phyloP scores from a whole-genome alignment of 176 grass and related monocot species.

The Triticum aestivum region IWGSC_CS_RefSeq_v2.1 NC_057807.1:11359632-11360131 shows the following conservation, averaged over 20 bases:
- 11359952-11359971: constrained; percentile 1
- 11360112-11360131: constrained; percentile 25
- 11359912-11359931: neutral
- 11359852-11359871: constrained; percentile 65
- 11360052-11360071: neutral
- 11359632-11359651: constrained; percentile 52
- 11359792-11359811: constrained; percentile 52
- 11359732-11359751: constrained; percentile 64
- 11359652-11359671: constrained; percentile 66
- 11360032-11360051: neutral
- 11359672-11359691: constrained; percentile 53
- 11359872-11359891: constrained; percentile 64
- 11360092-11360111: constrained; percentile 42
- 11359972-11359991: constrained; percentile 6
- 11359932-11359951: neutral
- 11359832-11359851: constrained; percentile 58
- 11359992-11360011: neutral
- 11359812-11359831: constrained; percentile 42
- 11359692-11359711: constrained; percentile 54
- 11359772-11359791: neutral
- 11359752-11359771: constrained; percentile 63
- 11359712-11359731: constrained; percentile 58
- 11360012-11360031: neutral
- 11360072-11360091: constrained; percentile 4
- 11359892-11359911: constrained; percentile 55